These are phyloP conservation scores for Fusarium anguioides DNA, from an alignment of 2,329 filamentous ascomycete species.

Conservation along the genomic window DNA sequence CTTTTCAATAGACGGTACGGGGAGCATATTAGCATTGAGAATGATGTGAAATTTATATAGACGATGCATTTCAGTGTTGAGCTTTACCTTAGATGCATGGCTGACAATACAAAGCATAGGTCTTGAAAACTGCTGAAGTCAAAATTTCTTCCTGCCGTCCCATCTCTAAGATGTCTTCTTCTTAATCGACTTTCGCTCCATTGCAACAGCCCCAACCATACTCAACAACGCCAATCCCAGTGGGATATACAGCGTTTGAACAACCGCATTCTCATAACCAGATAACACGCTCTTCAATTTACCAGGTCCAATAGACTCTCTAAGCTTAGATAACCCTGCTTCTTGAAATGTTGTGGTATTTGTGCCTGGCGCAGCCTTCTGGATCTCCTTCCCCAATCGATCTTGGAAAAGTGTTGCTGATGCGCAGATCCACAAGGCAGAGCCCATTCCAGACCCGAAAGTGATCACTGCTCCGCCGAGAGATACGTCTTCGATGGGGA, in stretches of 20 bases:
- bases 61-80: too few relatives aligned
- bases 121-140: too few relatives aligned
- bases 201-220: constrained; percentile 33
- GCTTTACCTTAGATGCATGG: too few relatives aligned
- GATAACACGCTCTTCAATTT: constrained; percentile 24
- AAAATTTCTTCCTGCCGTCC: too few relatives aligned
- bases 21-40: too few relatives aligned
- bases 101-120: too few relatives aligned
- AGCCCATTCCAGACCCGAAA: constrained; percentile 40
- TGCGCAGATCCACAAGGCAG: constrained; percentile 41
- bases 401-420: constrained; percentile 41
- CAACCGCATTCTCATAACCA: constrained; percentile 39
- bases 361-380: constrained; percentile 10
- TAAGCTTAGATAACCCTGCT: constrained; percentile 27
- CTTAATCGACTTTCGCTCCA: constrained; percentile 41
- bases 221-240: constrained; percentile 32
- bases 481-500: constrained; percentile 37
- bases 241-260: constrained; percentile 42
- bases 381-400: constrained; percentile 30
- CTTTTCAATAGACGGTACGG: too few relatives aligned
- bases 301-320: constrained; percentile 21
- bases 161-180: constrained; percentile 27
- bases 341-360: constrained; percentile 22
- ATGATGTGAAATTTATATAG: too few relatives aligned
- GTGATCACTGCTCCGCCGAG: constrained; percentile 40